These are phyloP conservation scores for Penicillium sp. DNA, from an alignment of 2,329 filamentous ascomycete species.

Conservation along the genomic window DNA sequence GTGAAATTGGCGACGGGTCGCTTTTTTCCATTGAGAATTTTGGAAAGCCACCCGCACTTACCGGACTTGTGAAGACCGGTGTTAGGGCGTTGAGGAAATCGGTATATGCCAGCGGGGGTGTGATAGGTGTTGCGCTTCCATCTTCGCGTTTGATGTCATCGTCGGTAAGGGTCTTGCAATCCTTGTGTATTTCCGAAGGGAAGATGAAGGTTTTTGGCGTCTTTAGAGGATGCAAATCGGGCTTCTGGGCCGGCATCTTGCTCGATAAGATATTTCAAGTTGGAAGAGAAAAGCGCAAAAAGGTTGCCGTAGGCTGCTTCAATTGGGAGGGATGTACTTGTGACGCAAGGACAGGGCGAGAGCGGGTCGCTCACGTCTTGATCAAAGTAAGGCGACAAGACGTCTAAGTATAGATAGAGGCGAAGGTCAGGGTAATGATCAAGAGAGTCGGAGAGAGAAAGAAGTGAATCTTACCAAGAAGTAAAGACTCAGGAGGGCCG, in stretches of 20 bases:
- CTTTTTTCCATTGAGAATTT: not conserved
- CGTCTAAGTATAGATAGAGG: not conserved
- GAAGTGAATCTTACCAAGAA: conserved; percentile 11
- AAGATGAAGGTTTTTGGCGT: conserved; percentile 47
- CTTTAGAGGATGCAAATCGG: conserved; percentile 43
- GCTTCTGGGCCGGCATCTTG: conserved; percentile 36
- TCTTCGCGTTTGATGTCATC: conserved; percentile 70
- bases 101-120: conserved; percentile 82
- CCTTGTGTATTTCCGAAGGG: conserved; percentile 61
- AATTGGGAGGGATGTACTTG: not conserved
- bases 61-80: conserved; percentile 67
- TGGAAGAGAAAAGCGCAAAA: conserved; percentile 2
- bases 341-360: not conserved
- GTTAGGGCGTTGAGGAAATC: conserved; percentile 87
- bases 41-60: conserved; percentile 53
- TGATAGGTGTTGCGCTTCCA: conserved; percentile 77
- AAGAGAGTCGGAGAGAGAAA: not conserved
- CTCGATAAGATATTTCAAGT: not conserved
- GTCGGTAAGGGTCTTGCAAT: conserved; percentile 52
- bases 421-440: not conserved
- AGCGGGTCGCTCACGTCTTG: not conserved
- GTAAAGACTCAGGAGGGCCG: conserved; percentile 5
- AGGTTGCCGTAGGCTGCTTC: not conserved
- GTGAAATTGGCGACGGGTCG: conserved; percentile 26
- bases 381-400: not conserved